Evolutionary conservation across 306 rosid species (phyloP), one percentile per base, ranked within the genome.

Genomic region (Lupinus albus): DNA sequence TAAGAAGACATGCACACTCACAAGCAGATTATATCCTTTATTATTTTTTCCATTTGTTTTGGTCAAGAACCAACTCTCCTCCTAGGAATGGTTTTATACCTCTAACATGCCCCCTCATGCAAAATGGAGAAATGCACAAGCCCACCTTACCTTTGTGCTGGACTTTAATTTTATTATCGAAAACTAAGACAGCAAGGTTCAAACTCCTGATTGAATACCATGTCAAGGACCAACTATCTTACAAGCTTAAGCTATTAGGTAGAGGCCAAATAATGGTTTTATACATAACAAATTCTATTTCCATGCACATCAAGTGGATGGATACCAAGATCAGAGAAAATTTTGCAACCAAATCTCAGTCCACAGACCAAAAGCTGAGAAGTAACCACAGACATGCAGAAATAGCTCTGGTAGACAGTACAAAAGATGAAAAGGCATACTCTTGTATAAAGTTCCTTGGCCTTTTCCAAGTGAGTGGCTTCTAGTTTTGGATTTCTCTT

Each of bases 401-500:
- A 20, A 38, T 42, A n/a, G 75, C 78, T 20, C 39, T 21, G 59
- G 50, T 56, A 65, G 67, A 71, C 33, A 41, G 65, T 10, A 53
- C 54, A 56, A 33, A 42, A 77, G 17, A 64, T 10, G 46, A 70
- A 35, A 70, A 47, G 33, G 18, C 18, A 67, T 82, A 94, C 99
- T 77, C 78, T 76, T 9, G 99, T 83, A 71, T 90, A 94, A 49
- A 94, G 94, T 78, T 94, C 99, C 84, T 93, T 93, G 52, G 99
- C 79, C 83, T 93, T 93, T 76, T 93, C 99, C 82, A 90, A 86
- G 82, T 93, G 99, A 49, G 99, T 90, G 68, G 97, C 99, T 80
- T 94, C 99, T 82, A 94, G 84, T 86, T 94, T 94, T 56, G 99
- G 99, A 74, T 83, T 84, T 84, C 99, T 85, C 80, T 94, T 94